Evolutionary conservation across 108 stramenopile species (phyloP).

Genomic region (Seminavis robusta): DNA sequence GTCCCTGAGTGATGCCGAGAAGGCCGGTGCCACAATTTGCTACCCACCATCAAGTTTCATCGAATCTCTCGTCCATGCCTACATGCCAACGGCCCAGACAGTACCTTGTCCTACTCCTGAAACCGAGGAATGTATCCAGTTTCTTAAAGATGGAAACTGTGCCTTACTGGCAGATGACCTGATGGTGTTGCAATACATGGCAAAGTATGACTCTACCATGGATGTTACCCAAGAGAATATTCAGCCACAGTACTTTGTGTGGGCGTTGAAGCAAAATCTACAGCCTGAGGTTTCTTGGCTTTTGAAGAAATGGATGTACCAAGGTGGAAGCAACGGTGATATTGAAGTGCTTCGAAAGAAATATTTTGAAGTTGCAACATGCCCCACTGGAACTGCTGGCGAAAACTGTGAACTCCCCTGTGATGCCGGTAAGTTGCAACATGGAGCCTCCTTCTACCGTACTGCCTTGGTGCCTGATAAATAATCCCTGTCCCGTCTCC

Average conservation of each 20-base stretch:
- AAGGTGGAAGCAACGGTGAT: background rate
- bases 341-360: conserved; percentile 7
- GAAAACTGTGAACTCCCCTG: conserved; percentile 11
- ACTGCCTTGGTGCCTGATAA: too few species aligned
- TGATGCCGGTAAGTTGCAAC: conserved; percentile 7
- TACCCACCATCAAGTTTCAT: background rate
- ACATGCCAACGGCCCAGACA: background rate
- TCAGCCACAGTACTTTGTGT: background rate
- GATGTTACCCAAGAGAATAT: conserved; percentile 2
- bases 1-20: conserved; percentile 1
- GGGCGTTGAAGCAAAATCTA: background rate
- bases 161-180: background rate
- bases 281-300: background rate
- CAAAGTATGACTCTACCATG: background rate
- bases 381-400: conserved; percentile 17
- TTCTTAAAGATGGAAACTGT: background rate
- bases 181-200: background rate
- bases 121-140: background rate
- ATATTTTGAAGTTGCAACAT: conserved; percentile 8
- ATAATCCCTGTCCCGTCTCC: too few species aligned
- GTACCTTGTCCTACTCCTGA: background rate
- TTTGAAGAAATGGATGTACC: conserved; percentile 16
- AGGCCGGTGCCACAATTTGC: background rate
- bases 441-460: too few species aligned
- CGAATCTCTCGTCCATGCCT: background rate